These are phyloP conservation scores for Leccinum aurantiacum DNA, from an alignment of 768 basidiomycete genomes.

Conservation along the genomic window DNA sequence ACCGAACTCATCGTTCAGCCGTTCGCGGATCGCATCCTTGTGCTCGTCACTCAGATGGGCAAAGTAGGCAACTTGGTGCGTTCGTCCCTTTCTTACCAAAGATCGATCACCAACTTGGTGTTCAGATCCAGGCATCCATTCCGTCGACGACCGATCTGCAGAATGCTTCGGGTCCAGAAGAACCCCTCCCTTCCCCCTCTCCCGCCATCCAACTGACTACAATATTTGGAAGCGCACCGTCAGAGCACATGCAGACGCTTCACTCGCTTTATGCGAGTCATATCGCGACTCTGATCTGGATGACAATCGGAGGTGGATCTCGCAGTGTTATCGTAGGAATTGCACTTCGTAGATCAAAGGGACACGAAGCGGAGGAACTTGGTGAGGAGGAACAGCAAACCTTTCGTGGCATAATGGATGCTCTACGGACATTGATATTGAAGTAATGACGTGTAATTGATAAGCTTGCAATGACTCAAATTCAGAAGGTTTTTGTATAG, in stretches of 20 bases:
- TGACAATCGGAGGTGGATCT: constrained; percentile 44
- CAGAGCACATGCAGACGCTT: constrained; percentile 66
- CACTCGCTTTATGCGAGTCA: constrained; percentile 85
- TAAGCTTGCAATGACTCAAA: no score
- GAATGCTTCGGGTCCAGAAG: constrained; percentile 35
- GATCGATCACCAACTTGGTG: constrained; percentile 7
- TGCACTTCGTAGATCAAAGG: constrained; percentile 50
- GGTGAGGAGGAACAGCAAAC: constrained; percentile 42
- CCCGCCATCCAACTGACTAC: constrained; percentile 75
- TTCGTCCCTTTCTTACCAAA: neutral
- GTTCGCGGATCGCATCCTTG: constrained; percentile 77
- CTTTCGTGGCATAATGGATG: constrained; percentile 52
- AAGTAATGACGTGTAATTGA: neutral
- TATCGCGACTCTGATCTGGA: constrained; percentile 83
- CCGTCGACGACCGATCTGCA: constrained; percentile 58
- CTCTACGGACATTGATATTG: constrained; percentile 40
- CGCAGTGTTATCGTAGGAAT: constrained; percentile 74
- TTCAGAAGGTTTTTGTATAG: no score
- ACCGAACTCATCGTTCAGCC: constrained; percentile 80
- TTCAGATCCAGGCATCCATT: constrained; percentile 77
- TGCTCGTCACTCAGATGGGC: constrained; percentile 88
- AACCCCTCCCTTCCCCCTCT: constrained; percentile 56
- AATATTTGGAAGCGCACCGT: constrained; percentile 72
- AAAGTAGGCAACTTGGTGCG: constrained; percentile 86
- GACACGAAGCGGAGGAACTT: constrained; percentile 25